Conservation (phyloP, 2,329 filamentous ascomycete genomes). For the Fusarium pseudoanthophilum region DNA sequence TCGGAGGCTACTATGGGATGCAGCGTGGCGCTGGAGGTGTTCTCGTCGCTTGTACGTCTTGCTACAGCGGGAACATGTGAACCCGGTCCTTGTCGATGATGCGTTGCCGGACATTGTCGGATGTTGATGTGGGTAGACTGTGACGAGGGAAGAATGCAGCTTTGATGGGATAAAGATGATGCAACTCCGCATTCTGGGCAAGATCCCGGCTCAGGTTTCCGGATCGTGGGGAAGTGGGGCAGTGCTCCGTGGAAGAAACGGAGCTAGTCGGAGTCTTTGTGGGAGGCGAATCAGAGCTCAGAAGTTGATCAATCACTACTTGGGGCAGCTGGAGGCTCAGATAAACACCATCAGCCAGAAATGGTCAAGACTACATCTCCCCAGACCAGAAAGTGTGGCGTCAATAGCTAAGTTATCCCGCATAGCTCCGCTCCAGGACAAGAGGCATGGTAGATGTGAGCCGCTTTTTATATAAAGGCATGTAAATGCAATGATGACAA, state of each 20-base stretch:
- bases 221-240: slow-evolving; percentile 9
- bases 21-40: neutral
- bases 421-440: neutral
- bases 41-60: slow-evolving; percentile 5
- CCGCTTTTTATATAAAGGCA: neutral
- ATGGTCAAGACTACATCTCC: rapidly evolving
- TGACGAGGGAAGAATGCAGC: neutral
- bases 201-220: neutral
- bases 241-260: neutral
- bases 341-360: neutral
- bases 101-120: neutral
- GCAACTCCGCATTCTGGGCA: neutral
- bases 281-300: slow-evolving; percentile 1
- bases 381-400: neutral
- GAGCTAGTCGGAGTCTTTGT: neutral
- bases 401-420: neutral
- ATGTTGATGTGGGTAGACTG: neutral
- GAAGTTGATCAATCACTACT: neutral
- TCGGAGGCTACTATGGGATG: neutral
- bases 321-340: neutral
- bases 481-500: neutral
- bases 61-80: neutral
- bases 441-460: neutral
- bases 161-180: neutral
- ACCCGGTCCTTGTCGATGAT: neutral